These are phyloP conservation scores for Dimocarpus longan DNA, from an alignment of 345 rosid species.

Conservation along the genomic window DNA sequence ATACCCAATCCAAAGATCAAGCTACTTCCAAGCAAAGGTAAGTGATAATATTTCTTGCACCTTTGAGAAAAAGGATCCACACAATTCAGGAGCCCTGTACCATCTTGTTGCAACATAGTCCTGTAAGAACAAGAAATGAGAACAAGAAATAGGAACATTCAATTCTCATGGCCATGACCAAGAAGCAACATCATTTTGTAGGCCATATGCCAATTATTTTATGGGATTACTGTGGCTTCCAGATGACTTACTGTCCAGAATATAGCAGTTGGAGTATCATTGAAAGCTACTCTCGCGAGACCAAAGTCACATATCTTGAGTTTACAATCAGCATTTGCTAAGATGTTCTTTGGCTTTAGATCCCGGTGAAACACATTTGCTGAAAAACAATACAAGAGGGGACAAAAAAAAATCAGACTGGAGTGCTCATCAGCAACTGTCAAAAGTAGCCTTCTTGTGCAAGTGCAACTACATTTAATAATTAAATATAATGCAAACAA, in stretches of 20 bases:
- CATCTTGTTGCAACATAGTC: conserved; percentile 98
- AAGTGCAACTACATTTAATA: background rate
- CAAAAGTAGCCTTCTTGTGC: background rate
- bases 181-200: conserved; percentile 1
- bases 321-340: conserved; percentile 96
- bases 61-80: conserved; percentile 98
- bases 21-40: conserved; percentile 33
- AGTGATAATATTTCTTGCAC: conserved; percentile 36
- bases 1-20: conserved; percentile 23
- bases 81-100: conserved; percentile 96
- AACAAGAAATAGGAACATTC: conserved; percentile 12
- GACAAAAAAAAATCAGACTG: conserved; percentile 5
- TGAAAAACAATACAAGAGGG: conserved; percentile 26
- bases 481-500: background rate
- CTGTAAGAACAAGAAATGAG: conserved; percentile 37
- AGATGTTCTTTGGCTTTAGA: conserved; percentile 88
- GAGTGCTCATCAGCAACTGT: background rate
- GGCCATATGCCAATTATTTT: background rate
- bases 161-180: background rate
- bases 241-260: conserved; percentile 80
- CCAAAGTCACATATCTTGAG: conserved; percentile 98
- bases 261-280: conserved; percentile 91
- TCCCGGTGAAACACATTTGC: conserved; percentile 96
- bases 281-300: conserved; percentile 95
- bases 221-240: background rate